Percentiles rank a stretch among this genome's conserved stretches.
Evolutionary conservation across 352 stramenopile species (phyloP).

Genomic region (Globisporangium solare): DNA sequence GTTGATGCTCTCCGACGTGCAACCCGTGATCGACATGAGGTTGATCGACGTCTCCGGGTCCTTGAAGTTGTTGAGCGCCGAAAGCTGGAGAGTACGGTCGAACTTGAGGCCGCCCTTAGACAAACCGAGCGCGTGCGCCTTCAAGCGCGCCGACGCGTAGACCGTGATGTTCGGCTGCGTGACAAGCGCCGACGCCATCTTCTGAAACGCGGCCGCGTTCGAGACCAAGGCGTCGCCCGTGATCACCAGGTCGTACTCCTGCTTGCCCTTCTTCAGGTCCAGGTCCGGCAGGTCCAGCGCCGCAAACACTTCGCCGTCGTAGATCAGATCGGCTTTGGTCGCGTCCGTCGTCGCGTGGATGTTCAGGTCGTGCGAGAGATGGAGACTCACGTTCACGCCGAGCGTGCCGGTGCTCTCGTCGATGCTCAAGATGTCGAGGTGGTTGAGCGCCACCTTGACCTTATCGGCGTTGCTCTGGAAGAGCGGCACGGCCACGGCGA

Average conservation of each 20-base stretch:
- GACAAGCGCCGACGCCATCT: constrained; percentile 36
- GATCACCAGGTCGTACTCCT: constrained; percentile 55
- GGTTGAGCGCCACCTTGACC: constrained; percentile 54
- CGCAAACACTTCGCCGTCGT: constrained; percentile 36
- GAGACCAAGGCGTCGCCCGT: constrained; percentile 26
- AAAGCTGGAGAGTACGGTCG: constrained; percentile 34
- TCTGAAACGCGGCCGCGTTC: constrained; percentile 37
- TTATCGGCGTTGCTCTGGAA: constrained; percentile 62
- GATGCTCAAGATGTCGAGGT: constrained; percentile 55
- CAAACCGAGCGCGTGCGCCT: constrained; percentile 40
- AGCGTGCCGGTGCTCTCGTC: constrained; percentile 23
- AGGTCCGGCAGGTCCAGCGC: constrained; percentile 46
- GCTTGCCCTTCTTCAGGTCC: constrained; percentile 39
- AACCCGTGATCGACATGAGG: constrained; percentile 40
- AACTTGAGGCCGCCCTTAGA: constrained; percentile 46
- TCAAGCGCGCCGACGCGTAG: constrained; percentile 22
- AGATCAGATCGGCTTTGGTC: constrained; percentile 39
- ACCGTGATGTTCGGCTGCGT: constrained; percentile 25
- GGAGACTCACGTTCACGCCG: constrained; percentile 53
- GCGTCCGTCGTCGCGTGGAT: constrained; percentile 42
- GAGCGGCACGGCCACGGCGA: constrained; percentile 46
- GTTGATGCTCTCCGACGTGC: constrained; percentile 42
- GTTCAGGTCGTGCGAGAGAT: constrained; percentile 37
- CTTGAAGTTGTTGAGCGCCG: constrained; percentile 53
- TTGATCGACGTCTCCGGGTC: constrained; percentile 41